Evolutionary conservation across 768 basidiomycete genomes (phyloP), one percentile per base, ranked within the genome.

Genomic region (Hortiboletus flavorubellus): DNA sequence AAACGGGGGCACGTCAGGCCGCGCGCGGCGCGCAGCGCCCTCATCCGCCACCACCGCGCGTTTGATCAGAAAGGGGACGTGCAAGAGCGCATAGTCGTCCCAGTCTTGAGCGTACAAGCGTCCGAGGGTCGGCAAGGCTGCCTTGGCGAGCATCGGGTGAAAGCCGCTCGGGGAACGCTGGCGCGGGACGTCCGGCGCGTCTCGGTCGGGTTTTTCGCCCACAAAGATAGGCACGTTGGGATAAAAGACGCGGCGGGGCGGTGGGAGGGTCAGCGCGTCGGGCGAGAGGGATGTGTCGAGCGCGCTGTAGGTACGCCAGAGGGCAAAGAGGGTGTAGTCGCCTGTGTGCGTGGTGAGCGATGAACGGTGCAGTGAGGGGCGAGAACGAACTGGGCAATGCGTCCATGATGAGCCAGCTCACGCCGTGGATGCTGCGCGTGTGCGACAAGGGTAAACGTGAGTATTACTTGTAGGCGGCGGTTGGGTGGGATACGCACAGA

Each of bases 31-130:
- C 0, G 90, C 86, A 0, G 87, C 88, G n/a, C 81, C 78, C 44
- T 85, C 75, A 64, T 95, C 92, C 0, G 84, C 86, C 34, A 97
- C 73, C 33, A 96, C 82, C 12, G 90, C 75, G 11, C 91, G 84
- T 60, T 89, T 86, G 50, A 91, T 72, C 16, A 93, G 62, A 67
- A 85, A 92, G 0, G 93, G 89, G 16, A 83, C 77, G 18, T 78
- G 75, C 63, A 91, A 81, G 54, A 79, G 76, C 37, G 79, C 77
- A 61, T 86, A 85, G 70, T 95, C 93, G 45, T 80, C 76, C 82
- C 91, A 93, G 63, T 94, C 92, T 54, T 85, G 80, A 16, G 74
- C 54, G 67, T 85, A 92, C 74, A 89, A 80, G 49, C 86, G 70
- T 2, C 78, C 81, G 58, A 88, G 77, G 15, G 77, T 79, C 0